A percentile compares a stretch with the other conserved stretches of the same genome.
Evolutionary conservation across 345 rosid genomes (phyloP).

Genomic region (Lepidium sativum): DNA sequence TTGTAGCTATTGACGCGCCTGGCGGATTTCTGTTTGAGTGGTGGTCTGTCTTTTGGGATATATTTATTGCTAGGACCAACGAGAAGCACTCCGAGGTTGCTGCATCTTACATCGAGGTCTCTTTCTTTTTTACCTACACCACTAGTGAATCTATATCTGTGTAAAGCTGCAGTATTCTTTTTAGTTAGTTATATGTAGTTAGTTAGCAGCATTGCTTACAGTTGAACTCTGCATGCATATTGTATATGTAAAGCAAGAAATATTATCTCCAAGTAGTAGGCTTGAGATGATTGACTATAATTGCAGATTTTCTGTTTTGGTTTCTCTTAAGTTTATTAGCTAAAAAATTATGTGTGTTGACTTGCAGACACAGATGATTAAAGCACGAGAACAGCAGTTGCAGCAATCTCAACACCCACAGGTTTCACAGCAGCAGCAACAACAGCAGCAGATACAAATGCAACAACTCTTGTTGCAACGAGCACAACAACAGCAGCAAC

Average conservation of each 20-base stretch:
- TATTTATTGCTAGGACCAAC: slow-evolving; percentile 95
- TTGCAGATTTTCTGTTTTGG: background rate
- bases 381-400: slow-evolving; percentile 59
- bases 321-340: background rate
- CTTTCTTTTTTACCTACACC: background rate
- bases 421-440: slow-evolving; percentile 57
- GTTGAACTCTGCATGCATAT: background rate
- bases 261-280: background rate
- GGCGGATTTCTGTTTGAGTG: slow-evolving; percentile 99
- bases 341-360: background rate
- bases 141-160: background rate
- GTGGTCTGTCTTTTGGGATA: slow-evolving; percentile 99
- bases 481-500: slow-evolving; percentile 25
- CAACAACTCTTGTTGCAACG: slow-evolving; percentile 35
- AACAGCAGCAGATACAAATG: slow-evolving; percentile 40
- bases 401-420: slow-evolving; percentile 46
- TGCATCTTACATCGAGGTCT: slow-evolving; percentile 94
- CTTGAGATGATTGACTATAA: background rate
- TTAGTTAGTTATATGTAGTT: background rate
- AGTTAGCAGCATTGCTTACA: background rate
- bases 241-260: background rate
- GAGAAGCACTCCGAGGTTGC: slow-evolving; percentile 99
- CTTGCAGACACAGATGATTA: slow-evolving; percentile 57
- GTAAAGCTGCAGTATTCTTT: background rate
- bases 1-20: slow-evolving; percentile 93